These are phyloP conservation scores for Limtongozyma cylindracea DNA, from an alignment of 805 yeast genomes.

Conservation along the genomic window DNA sequence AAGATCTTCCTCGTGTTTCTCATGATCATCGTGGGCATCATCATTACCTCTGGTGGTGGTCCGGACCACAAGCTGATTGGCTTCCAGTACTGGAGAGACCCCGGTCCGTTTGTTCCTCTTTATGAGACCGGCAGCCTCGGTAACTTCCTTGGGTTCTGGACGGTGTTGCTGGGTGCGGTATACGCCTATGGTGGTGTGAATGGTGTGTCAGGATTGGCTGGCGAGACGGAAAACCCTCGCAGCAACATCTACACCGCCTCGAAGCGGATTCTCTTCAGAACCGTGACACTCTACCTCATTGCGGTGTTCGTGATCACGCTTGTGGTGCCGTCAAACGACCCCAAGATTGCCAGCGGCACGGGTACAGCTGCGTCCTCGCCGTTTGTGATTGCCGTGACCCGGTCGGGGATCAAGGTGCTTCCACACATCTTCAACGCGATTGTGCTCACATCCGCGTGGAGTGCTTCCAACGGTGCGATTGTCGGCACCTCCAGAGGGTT, in stretches of 20 bases:
- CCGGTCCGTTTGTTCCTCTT: slow-evolving; percentile 11
- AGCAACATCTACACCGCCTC: slow-evolving; percentile 8
- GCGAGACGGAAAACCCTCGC: slow-evolving; percentile 11
- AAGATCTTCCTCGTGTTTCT: slow-evolving; percentile 6
- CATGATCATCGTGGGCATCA: slow-evolving; percentile 1
- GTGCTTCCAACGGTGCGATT: slow-evolving; percentile 20
- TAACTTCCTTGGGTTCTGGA: slow-evolving; percentile 7
- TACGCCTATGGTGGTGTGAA: slow-evolving; percentile 11
- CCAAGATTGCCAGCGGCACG: slow-evolving; percentile 5
- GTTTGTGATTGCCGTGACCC: slow-evolving; percentile 12
- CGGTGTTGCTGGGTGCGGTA: slow-evolving; percentile 12
- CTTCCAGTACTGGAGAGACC: slow-evolving; percentile 14
- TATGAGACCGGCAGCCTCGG: slow-evolving; percentile 5
- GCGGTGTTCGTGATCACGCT: slow-evolving; percentile 9
- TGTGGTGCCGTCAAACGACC: slow-evolving; percentile 9
- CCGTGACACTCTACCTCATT: slow-evolving; percentile 6
- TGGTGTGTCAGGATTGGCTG: slow-evolving; percentile 5
- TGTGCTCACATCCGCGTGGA: slow-evolving; percentile 13
- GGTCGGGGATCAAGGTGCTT: slow-evolving; percentile 9
- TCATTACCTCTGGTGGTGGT: slow-evolving; percentile 1
- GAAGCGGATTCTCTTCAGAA: slow-evolving; percentile 7
- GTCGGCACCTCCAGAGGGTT: slow-evolving; percentile 44
- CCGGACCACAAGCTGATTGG: slow-evolving; percentile 6
- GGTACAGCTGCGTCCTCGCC: slow-evolving; percentile 12
- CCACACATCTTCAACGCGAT: slow-evolving; percentile 13